Base-by-base conservation (phyloP, 2,329 filamentous ascomycete genomes). In the Thelonectria discophora region DNA sequence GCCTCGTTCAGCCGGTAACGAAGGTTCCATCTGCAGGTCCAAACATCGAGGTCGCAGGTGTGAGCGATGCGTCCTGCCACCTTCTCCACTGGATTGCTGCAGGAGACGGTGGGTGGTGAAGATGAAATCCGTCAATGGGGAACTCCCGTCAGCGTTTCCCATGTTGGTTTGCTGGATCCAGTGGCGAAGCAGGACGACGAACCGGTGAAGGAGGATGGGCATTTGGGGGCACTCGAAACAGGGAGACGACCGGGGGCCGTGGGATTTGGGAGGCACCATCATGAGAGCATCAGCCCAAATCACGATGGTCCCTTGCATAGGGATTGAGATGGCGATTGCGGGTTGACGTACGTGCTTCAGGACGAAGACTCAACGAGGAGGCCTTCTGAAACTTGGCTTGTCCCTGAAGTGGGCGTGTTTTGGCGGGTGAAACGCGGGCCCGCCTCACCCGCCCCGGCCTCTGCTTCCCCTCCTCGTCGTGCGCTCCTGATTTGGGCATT, bases 371-470 rank as follows among this genome's bases (percentile, higher is more conserved):
- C 4, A 37, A 39, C 42, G 37, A 40, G 52, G 45, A 24, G 49
- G 43, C 42, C 50, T 42, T 55, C 47, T 61, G 58, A 61, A 61
- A 61, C 58, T 17, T 21, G 43, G 24, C 32, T 9, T 24, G 34
- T 46, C 49, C 32, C 53, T 47, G n/a, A 47, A 34, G 42, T 51
- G 21, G 52, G 47, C 42, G 48, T 42, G 53, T 56, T 61, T 53
- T 50, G 37, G 24, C 24, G 47, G 52, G 47, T 60, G 58, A 61
- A 61, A 61, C 58, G 34, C 43, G 34, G 40, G 49, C 32, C 58
- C 40, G 37, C 53, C 34, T 21, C 53, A 47, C 52, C 40, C 40
- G 53, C n/a, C n/a, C n/a, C n/a, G n/a, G n/a, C n/a, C n/a, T n/a
- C n/a, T n/a, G n/a, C n/a, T n/a, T n/a, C n/a, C n/a, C n/a, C n/a